These are phyloP conservation scores for Pseudogymnoascus sp. DNA, from an alignment of 2,329 filamentous ascomycete genomes.

Conservation along the genomic window DNA sequence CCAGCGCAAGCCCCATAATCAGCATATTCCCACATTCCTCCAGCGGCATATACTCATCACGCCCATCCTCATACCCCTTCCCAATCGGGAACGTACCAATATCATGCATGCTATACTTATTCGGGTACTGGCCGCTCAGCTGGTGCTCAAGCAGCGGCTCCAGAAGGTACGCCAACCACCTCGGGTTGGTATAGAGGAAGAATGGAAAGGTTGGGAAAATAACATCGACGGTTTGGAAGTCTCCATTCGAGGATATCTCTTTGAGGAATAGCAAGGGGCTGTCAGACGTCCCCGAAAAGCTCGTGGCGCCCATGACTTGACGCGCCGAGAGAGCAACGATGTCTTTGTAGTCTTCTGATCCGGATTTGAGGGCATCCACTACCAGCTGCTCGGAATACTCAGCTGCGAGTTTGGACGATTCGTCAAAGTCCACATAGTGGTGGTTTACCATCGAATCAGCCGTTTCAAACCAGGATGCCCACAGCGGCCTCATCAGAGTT, in stretches of 20 bases:
- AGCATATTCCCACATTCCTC: slow-evolving; percentile 62
- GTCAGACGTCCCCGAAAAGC: slow-evolving; percentile 64
- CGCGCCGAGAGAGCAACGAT: slow-evolving; percentile 71
- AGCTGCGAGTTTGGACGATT: slow-evolving; percentile 53
- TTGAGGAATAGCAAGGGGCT: slow-evolving; percentile 71
- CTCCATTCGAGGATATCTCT: slow-evolving; percentile 78
- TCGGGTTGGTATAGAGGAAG: slow-evolving; percentile 76
- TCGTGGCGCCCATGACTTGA: slow-evolving; percentile 71
- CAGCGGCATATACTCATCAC: slow-evolving; percentile 58
- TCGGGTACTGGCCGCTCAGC: slow-evolving; percentile 74
- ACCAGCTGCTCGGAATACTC: slow-evolving; percentile 67
- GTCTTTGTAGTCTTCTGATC: slow-evolving; percentile 66
- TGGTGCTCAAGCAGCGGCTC: slow-evolving; percentile 77
- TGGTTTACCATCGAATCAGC: slow-evolving; percentile 59
- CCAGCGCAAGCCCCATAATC: slow-evolving; percentile 65
- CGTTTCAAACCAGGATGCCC: slow-evolving; percentile 64
- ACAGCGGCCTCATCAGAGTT: slow-evolving; percentile 70
- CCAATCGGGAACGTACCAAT: slow-evolving; percentile 65
- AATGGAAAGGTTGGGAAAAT: slow-evolving; percentile 83
- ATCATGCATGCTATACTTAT: slow-evolving; percentile 73
- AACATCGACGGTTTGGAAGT: slow-evolving; percentile 78
- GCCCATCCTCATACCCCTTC: slow-evolving; percentile 60
- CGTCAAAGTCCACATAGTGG: slow-evolving; percentile 66
- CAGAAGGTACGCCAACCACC: slow-evolving; percentile 70
- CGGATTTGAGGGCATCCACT: slow-evolving; percentile 63